These are phyloP conservation scores for Selaginella moellendorffii DNA, from an alignment of 75 land plant species.

Conservation along the genomic window DNA sequence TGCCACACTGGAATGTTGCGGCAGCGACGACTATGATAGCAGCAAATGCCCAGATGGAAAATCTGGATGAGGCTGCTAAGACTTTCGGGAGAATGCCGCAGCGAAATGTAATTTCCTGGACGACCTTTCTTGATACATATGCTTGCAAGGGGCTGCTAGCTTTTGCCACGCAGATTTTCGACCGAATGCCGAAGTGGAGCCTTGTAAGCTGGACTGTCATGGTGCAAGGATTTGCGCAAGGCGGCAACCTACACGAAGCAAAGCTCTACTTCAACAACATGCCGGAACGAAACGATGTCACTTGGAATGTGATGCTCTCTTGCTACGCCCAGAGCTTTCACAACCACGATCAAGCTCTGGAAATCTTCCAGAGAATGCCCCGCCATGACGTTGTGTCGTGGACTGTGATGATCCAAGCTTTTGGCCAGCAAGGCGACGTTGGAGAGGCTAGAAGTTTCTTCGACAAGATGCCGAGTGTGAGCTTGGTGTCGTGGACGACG, in stretches of 20 bases:
- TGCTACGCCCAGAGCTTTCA: background rate
- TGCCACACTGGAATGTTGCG: background rate
- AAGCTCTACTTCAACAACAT: background rate
- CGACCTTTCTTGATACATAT: background rate
- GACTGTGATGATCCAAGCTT: background rate
- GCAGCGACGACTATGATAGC: background rate
- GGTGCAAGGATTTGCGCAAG: background rate
- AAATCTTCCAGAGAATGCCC: background rate
- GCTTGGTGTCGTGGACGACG: background rate
- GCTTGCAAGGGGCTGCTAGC: background rate
- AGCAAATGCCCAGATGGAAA: background rate
- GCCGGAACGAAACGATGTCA: background rate
- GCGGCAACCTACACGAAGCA: background rate
- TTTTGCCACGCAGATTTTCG: background rate
- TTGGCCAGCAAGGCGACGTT: background rate
- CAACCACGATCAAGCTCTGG: background rate
- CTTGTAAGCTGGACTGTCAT: background rate
- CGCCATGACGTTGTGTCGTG: background rate
- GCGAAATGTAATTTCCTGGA: slow-evolving; percentile 2
- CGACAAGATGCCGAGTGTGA: background rate
- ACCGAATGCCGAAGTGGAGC: slow-evolving; percentile 1
- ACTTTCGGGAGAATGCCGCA: background rate
- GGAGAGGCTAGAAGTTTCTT: background rate
- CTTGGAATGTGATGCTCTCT: background rate
- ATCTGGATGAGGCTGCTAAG: background rate